Base-by-base conservation (phyloP, 2,329 filamentous ascomycete species). In the Penicillium vulpinum region DNA sequence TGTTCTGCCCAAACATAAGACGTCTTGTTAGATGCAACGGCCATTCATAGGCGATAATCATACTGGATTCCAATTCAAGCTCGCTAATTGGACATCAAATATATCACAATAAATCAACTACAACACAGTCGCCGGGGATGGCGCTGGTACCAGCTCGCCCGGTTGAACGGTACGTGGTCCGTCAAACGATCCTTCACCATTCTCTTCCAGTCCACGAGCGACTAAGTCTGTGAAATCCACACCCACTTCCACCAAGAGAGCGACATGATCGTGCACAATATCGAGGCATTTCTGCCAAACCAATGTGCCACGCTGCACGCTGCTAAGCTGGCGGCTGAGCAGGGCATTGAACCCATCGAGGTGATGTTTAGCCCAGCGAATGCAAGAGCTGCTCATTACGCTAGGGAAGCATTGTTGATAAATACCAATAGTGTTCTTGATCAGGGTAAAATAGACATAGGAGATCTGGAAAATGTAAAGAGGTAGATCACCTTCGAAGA, bases 281-380 rank as follows among this genome's bases (percentile, higher is more conserved):
- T 88, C 85, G 79, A 97, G 87, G 75, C 94, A 97, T 68, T 90
- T 84, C 51, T 83, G 84, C 90, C 91, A 97, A 1, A 90, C 83
- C 43, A 85, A 82, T 15, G 88, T 88, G n/a, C 84, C 87, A 48
- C 81, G 83, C 59, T 95, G 88, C 2, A 94, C 89, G 70, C 90
- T 92, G 75, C 91, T 95, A 59, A 99, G 79, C 76, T 97, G 94
- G 57, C 93, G 82, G 35, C 83, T 85, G 36, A 99, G 80, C 49
- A 94, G 86, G 44, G 82, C 82, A 68, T 97, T 97, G 80, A 97
- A 97, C 2, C 87, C 87, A 66, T 97, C 92, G 1, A 97, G 86
- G 71, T 96, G 88, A 66, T 94, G 89, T 75, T 97, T 97, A n/a
- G 92, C 92, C 94, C 94, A 99, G 71, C 93, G 95, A 67, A 99